Evolutionary conservation across 345 rosid species (phyloP).

Genomic region (Abelmoschus esculentus): DNA sequence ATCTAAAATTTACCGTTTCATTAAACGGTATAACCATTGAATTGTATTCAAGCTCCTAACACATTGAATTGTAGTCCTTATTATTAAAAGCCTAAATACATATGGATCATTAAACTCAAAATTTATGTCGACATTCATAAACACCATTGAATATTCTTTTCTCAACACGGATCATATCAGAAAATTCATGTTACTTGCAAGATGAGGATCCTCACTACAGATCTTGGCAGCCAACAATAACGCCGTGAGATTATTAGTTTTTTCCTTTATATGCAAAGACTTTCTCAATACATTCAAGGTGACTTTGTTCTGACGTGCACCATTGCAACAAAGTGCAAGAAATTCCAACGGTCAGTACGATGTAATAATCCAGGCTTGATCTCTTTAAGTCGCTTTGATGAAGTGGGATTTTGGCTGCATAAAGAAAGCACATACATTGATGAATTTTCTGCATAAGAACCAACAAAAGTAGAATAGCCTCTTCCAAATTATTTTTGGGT

Average conservation of each 20-base stretch:
- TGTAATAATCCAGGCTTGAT: constrained; percentile 67
- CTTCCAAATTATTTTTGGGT: constrained; percentile 86
- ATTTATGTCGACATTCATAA: no score
- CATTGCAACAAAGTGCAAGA: constrained; percentile 70
- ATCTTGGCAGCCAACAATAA: constrained; percentile 78
- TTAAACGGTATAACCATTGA: no score
- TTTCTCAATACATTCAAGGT: constrained; percentile 74
- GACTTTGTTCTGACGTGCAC: constrained; percentile 44
- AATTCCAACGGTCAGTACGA: constrained; percentile 84
- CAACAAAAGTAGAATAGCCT: constrained; percentile 84
- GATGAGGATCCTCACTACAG: constrained; percentile 56
- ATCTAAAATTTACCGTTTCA: no score
- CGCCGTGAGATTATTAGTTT: constrained; percentile 59
- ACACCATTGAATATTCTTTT: no score
- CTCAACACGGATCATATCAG: no score
- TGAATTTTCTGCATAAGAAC: constrained; percentile 56
- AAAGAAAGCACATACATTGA: constrained; percentile 63
- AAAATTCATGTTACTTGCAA: no score
- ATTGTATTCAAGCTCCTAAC: no score
- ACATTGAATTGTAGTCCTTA: no score
- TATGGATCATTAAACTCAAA: no score
- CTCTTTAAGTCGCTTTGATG: constrained; percentile 76
- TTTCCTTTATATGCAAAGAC: constrained; percentile 74
- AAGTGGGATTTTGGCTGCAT: constrained; percentile 63
- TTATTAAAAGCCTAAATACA: no score